Base-by-base conservation (phyloP, 768 basidiomycete species). In the Rickenella mellea region DNA sequence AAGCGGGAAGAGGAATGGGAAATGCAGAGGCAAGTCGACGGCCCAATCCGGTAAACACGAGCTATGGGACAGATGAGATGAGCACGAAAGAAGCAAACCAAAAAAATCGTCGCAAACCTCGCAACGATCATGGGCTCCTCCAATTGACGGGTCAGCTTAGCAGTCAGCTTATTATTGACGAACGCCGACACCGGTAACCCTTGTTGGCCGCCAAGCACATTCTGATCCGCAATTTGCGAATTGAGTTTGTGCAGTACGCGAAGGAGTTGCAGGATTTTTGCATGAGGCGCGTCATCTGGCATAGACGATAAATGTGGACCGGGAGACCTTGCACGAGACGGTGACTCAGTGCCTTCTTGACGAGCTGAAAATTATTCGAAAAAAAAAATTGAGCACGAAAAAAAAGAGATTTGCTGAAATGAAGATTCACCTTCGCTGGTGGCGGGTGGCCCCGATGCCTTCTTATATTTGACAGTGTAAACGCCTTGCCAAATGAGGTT, bases 51-150 rank as follows among this genome's bases (percentile, higher is more conserved):
- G 96, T 4, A 98, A 66, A 62, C 96, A 98, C 20, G 89, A 89
- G 53, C 94, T 96, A 42, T 11, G 42, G 27, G 39, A 27, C 20
- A 36, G 4, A 17, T 19, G 21, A 42, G 8, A 15, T 40, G 6
- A 42, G 46, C 22, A 17, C 22, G 15, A 15, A n/a, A 11, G n/a
- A 45, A 26, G 27, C 15, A 27, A 4, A 45, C 19, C 19, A 20
- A 12, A 42, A 19, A 28, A 6, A 40, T n/a, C n/a, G n/a, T n/a
- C n/a, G 58, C 69, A 48, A 51, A 90, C 91, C 90, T 93, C 1
- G 94, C 96, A 32, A 99, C 92, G 48, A 99, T 96, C 91, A 98
- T 96, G 0, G 91, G 89, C 57, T 99, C 96, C 53, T 99, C 96
- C 31, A 99, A 61, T 57, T 98, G 96, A 27, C 96, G 76, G 10